Evolutionary conservation across 352 stramenopile genomes (phyloP).

Genomic region (Pythium sukuiense): DNA sequence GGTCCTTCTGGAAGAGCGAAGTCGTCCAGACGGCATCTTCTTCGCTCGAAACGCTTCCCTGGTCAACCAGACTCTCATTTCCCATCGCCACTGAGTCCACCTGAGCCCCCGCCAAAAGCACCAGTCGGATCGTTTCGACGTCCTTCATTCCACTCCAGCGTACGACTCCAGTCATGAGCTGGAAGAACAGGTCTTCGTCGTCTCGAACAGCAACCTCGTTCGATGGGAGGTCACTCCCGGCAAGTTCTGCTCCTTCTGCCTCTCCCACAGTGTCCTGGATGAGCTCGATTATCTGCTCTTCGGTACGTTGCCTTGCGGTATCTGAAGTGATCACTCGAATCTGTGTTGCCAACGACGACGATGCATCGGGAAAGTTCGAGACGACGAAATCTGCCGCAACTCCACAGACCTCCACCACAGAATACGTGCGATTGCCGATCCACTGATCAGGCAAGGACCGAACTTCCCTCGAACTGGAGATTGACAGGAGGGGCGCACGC

Average conservation of each 20-base stretch:
- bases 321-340: conserved; percentile 1
- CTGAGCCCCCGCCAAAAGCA: background rate
- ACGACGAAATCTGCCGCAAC: background rate
- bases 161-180: conserved; percentile 5
- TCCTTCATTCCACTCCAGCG: conserved; percentile 9
- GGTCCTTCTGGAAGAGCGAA: background rate
- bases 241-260: background rate
- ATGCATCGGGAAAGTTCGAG: background rate
- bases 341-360: background rate
- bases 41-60: background rate
- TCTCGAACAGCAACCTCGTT: background rate
- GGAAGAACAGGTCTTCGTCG: conserved; percentile 11
- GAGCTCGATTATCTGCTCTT: background rate
- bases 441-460: background rate
- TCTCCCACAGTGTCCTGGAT: conserved; percentile 3
- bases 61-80: background rate
- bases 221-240: background rate
- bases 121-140: conserved; percentile 5
- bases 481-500: background rate
- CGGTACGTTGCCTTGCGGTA: conserved; percentile 4
- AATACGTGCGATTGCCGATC: background rate
- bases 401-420: background rate
- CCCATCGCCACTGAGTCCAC: background rate
- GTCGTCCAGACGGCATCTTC: background rate
- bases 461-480: conserved; percentile 2